Base-by-base conservation (phyloP, 1,284 basidiomycete genomes). In the Apiotrichum montevideense region DNA sequence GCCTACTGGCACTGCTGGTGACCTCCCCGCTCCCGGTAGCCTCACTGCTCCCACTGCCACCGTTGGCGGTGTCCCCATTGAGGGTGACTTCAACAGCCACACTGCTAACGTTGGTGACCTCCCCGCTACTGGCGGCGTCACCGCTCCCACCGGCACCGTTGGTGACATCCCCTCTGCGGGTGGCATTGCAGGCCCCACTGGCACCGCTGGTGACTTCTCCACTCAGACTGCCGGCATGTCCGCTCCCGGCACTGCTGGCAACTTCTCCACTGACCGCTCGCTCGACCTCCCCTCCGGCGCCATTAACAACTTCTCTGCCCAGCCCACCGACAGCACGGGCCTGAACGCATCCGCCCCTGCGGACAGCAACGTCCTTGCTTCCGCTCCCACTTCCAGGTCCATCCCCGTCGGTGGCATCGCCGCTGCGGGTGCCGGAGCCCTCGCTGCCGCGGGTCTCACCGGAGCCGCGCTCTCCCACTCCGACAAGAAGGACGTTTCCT, bases 381-480 rank as follows among this genome's bases (percentile, higher is more conserved):
- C 45, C 33, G 7, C 45, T 14, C 34, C 45, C 45, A 33, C 33
- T 13, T 46, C 45, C 32, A 46, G 32, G 33, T 35, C 37, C 8
- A 39, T 34, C 45, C 32, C 45, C 2, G 21, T 35, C 15, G 46
- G 34, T n/a, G 41, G 29, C 15, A 8, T 32, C 35, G 15, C 56
- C 14, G 48, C 43, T 15, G 47, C 40, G 9, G 48, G 46, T 42
- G 40, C 49, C 8, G 34, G 32, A 39, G 37, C 15, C 35, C 44
- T 37, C 14, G 44, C 52, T 39, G 39, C 45, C 15, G n/a, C 21
- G 15, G 44, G 35, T 29, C 9, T 46, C 44, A 35, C 35, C 44
- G 4, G 8, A 8, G 32, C 51, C 8, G 51, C 51, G 10, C 52
- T 52, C n/a, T 46, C 51, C 33, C 41, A 44, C 49, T 43, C 49